Conservation (phyloP, 805 yeast genomes). For the Tetrapisispora taiwanensis region DNA sequence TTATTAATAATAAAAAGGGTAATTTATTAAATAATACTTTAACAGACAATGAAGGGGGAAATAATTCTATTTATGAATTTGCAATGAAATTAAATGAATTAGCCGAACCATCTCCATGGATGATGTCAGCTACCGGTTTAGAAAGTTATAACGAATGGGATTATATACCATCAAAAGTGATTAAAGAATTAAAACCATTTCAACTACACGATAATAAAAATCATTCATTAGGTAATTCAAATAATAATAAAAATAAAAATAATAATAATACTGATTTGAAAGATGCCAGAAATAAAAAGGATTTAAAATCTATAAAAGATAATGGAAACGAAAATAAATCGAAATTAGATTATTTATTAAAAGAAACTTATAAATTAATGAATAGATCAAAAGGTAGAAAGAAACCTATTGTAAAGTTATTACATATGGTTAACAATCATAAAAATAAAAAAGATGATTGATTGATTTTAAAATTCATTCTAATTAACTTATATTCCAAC, state of each 20-base stretch:
- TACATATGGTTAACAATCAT: conserved; percentile 14
- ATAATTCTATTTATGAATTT: conserved; percentile 19
- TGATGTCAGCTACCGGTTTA: conserved; percentile 29
- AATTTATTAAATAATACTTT: not conserved
- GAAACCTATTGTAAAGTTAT: conserved; percentile 21
- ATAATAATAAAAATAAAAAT: not conserved
- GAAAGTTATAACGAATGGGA: conserved; percentile 30
- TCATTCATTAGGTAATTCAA: not conserved
- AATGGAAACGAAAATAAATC: conserved; percentile 7
- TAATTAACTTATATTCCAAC: no score
- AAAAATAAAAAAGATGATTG: not conserved
- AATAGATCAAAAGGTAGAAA: conserved; percentile 22
- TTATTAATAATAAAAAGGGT: conserved; percentile 9
- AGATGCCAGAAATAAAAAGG: not conserved
- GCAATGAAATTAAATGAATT: conserved; percentile 24
- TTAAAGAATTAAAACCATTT: conserved; percentile 27
- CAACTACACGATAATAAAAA: conserved; percentile 20
- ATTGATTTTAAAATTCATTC: not conserved
- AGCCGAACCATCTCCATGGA: conserved; percentile 27
- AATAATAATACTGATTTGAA: not conserved
- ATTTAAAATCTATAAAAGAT: conserved; percentile 1
- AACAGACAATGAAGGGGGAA: not conserved
- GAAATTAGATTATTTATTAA: conserved; percentile 10
- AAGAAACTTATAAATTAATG: conserved; percentile 15
- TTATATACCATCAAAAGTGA: conserved; percentile 24